Conservation (phyloP, 2,329 filamentous ascomycete species). For the Curvularia sp. region DNA sequence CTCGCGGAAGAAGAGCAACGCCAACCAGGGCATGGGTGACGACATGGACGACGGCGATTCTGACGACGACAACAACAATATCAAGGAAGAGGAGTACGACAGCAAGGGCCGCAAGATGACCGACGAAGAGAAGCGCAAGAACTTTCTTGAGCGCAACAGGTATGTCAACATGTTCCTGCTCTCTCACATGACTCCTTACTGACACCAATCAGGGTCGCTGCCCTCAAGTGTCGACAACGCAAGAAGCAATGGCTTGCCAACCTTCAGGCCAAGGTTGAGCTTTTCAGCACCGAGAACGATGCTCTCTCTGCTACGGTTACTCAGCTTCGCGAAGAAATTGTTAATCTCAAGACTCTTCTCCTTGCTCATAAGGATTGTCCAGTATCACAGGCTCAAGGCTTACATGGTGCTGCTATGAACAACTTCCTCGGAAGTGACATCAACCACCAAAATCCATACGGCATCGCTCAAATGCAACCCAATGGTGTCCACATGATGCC, state of each 20-base stretch:
- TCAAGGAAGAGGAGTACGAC: conserved; percentile 48
- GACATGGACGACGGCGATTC: conserved; percentile 57
- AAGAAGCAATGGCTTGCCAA: conserved; percentile 99
- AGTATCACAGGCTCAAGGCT: conserved; percentile 84
- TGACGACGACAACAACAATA: conserved; percentile 49
- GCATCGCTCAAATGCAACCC: conserved; percentile 55
- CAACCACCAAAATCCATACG: conserved; percentile 58
- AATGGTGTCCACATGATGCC: conserved; percentile 54
- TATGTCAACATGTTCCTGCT: conserved; percentile 57
- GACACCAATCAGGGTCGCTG: conserved; percentile 74
- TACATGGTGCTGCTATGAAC: conserved; percentile 62
- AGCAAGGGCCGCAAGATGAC: conserved; percentile 85
- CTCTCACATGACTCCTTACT: conserved; percentile 20
- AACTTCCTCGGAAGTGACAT: conserved; percentile 57
- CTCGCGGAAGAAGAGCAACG: conserved; percentile 71
- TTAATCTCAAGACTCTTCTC: conserved; percentile 90
- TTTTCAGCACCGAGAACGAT: conserved; percentile 92
- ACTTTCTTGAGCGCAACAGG: conserved; percentile 96
- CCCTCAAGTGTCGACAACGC: conserved; percentile 93
- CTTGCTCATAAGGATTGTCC: conserved; percentile 96
- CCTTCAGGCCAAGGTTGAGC: conserved; percentile 90
- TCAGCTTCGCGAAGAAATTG: conserved; percentile 86
- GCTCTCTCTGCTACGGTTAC: conserved; percentile 82
- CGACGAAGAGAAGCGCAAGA: conserved; percentile 97
- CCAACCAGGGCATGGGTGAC: conserved; percentile 57